Evolutionary conservation across 345 rosid genomes (phyloP).

Genomic region (Sisymbrium altissimum): DNA sequence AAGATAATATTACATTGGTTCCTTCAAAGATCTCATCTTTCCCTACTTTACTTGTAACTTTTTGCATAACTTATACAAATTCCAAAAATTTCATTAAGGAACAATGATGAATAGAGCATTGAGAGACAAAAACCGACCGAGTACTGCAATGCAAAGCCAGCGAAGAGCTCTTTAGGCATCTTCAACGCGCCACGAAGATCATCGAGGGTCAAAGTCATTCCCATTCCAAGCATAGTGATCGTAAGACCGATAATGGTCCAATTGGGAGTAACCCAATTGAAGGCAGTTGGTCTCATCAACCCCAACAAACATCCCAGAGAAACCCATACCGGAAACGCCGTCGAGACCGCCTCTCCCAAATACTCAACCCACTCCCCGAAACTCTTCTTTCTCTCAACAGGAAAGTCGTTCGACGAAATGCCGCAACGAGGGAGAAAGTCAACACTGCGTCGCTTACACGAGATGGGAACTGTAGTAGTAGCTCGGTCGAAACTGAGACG

Average conservation of each 20-base stretch:
- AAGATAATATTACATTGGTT: not conserved
- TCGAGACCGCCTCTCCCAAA: conserved; percentile 61
- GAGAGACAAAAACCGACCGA: conserved; percentile 49
- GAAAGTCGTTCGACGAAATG: conserved; percentile 48
- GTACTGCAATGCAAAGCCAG: conserved; percentile 79
- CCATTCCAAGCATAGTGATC: conserved; percentile 94
- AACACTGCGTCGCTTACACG: conserved; percentile 1
- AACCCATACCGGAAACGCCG: conserved; percentile 88
- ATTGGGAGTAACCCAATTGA: conserved; percentile 74
- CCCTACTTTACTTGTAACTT: not conserved
- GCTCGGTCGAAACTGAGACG: not conserved
- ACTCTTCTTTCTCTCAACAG: conserved; percentile 29
- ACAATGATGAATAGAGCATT: not conserved
- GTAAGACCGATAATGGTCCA: conserved; percentile 63
- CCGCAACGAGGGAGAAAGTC: conserved; percentile 42
- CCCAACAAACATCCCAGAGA: conserved; percentile 76
- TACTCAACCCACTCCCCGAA: conserved; percentile 63
- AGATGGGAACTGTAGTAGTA: not conserved
- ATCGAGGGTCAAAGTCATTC: conserved; percentile 82
- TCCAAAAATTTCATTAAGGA: not conserved
- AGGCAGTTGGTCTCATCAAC: conserved; percentile 56
- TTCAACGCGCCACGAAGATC: conserved; percentile 78
- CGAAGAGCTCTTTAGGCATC: conserved; percentile 77
- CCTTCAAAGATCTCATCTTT: not conserved
- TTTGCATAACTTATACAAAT: not conserved